Evolutionary conservation across 208 protist genomes (phyloP).

Genomic region (Acanthamoeba culbertsoni): DNA sequence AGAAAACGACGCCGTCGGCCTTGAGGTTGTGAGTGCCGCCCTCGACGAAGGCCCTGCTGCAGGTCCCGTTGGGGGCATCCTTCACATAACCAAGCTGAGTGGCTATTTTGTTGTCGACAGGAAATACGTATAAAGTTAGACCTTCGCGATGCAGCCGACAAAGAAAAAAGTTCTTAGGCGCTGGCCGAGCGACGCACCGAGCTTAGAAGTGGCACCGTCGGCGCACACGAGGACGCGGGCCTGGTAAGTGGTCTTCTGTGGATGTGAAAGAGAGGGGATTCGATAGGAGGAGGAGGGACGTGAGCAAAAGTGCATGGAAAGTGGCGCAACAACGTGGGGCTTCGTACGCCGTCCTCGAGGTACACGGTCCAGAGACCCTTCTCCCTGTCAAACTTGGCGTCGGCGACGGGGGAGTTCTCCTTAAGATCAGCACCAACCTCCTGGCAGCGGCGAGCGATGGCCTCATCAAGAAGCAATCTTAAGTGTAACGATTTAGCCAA

Average conservation of each 20-base stretch:
- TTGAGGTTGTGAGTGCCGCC: conserved; percentile 76
- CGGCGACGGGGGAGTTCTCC: conserved; percentile 75
- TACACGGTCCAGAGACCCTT: conserved; percentile 75
- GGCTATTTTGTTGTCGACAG: conserved; percentile 6
- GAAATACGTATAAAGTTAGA: background rate
- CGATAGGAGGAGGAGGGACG: background rate
- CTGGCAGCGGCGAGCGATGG: conserved; percentile 71
- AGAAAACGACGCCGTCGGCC: conserved; percentile 81
- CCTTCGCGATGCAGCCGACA: too few species aligned
- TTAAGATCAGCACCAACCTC: conserved; percentile 74
- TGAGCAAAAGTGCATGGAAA: background rate
- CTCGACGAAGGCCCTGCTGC: conserved; percentile 76
- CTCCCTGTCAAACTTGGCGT: conserved; percentile 70
- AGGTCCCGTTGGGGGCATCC: conserved; percentile 74
- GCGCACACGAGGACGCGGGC: conserved; percentile 77
- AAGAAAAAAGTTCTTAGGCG: background rate
- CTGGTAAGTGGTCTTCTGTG: conserved; percentile 59
- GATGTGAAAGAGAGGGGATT: too few species aligned
- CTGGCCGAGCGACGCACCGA: background rate
- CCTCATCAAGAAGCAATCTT: conserved; percentile 74
- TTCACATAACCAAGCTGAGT: conserved; percentile 72
- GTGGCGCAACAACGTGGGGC: background rate
- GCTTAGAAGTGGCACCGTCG: conserved; percentile 74
- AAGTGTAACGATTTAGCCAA: background rate
- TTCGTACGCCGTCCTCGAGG: conserved; percentile 8